Evolutionary conservation across 176 grass and related monocot genomes (phyloP).

Genomic region (Avena sativa): DNA sequence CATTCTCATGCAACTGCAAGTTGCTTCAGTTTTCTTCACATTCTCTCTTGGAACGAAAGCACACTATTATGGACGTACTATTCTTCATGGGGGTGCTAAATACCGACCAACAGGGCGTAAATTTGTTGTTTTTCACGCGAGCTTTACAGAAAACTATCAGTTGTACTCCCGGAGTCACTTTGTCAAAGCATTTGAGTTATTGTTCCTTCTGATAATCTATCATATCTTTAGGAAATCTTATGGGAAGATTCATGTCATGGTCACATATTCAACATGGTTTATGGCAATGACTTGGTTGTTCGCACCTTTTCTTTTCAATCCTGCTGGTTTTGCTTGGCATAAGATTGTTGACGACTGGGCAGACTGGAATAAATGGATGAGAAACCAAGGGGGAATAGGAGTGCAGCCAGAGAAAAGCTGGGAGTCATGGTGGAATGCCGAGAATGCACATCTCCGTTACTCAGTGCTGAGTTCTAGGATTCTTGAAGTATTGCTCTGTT

Average conservation of each 20-base stretch:
- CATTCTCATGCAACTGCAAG: slow-evolving; percentile 95
- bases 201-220: slow-evolving; percentile 83
- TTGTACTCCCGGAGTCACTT: slow-evolving; percentile 94
- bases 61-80: slow-evolving; percentile 89
- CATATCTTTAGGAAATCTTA: slow-evolving; percentile 83
- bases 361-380: slow-evolving; percentile 96
- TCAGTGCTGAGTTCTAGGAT: slow-evolving; percentile 79
- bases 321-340: slow-evolving; percentile 83
- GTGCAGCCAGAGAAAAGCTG: slow-evolving; percentile 93
- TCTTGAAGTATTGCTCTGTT: slow-evolving; percentile 80
- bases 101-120: slow-evolving; percentile 83
- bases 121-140: slow-evolving; percentile 94
- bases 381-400: slow-evolving; percentile 81
- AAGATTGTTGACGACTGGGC: slow-evolving; percentile 94
- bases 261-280: slow-evolving; percentile 96
- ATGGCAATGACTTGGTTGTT: slow-evolving; percentile 93
- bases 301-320: slow-evolving; percentile 94
- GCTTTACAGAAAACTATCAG: slow-evolving; percentile 93
- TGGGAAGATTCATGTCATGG: slow-evolving; percentile 73
- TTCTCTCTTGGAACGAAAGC: slow-evolving; percentile 98
- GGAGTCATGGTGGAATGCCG: slow-evolving; percentile 97
- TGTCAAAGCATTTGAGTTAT: slow-evolving; percentile 92
- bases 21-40: slow-evolving; percentile 95
- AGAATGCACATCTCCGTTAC: slow-evolving; percentile 83
- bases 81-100: slow-evolving; percentile 93